These are phyloP conservation scores for Passiflora organensis DNA, from an alignment of 345 rosid species.

Conservation along the genomic window DNA sequence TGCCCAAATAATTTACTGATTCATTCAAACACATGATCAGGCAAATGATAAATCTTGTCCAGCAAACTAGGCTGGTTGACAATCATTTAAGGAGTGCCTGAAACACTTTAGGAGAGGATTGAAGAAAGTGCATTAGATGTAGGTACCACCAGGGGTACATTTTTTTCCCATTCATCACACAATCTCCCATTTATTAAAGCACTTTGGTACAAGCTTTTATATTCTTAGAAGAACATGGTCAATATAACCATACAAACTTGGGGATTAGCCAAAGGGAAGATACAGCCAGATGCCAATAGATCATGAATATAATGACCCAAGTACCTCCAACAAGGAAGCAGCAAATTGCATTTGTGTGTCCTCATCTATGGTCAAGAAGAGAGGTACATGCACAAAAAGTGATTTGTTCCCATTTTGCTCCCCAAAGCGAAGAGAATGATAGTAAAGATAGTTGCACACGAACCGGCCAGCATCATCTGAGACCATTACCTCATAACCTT, in stretches of 20 bases:
- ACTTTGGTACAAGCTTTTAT: constrained; percentile 20
- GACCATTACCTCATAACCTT: constrained; percentile 69
- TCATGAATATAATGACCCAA: constrained; percentile 53
- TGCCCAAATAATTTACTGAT: no score
- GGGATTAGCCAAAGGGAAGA: constrained; percentile 14
- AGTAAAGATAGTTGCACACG: constrained; percentile 95
- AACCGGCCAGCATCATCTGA: constrained; percentile 96
- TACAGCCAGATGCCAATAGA: constrained; percentile 12
- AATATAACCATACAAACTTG: constrained; percentile 12
- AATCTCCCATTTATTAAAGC: constrained; percentile 26
- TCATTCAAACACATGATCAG: no score
- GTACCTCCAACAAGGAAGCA: constrained; percentile 87
- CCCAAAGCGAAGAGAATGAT: constrained; percentile 89
- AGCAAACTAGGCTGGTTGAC: constrained; percentile 17
- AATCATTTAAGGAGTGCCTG: constrained; percentile 5
- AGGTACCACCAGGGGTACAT: constrained; percentile 8
- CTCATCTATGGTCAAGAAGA: constrained; percentile 77
- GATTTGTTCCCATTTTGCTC: constrained; percentile 67
- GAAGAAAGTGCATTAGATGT: constrained; percentile 20
- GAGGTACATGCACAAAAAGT: constrained; percentile 93
- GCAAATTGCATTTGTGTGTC: constrained; percentile 91
- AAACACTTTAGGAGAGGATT: neutral
- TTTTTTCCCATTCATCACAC: constrained; percentile 22
- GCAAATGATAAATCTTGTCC: constrained; percentile 26
- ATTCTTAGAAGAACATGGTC: constrained; percentile 14